These are phyloP conservation scores for Ceratocystis eucalypticola DNA, from an alignment of 2,329 filamentous ascomycete genomes.

Conservation along the genomic window DNA sequence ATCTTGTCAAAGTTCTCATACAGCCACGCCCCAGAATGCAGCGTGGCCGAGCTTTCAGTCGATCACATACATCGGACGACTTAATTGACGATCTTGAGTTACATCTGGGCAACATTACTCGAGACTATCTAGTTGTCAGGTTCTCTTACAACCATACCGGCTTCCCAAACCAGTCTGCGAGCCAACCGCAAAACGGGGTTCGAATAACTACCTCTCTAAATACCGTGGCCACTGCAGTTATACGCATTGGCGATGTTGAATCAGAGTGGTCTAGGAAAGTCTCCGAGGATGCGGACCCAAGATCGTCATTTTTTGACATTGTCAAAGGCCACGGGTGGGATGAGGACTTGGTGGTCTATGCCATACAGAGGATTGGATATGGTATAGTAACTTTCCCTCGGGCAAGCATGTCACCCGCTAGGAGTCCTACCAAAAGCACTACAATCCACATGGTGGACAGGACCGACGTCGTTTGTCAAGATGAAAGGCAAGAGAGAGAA, in stretches of 20 bases:
- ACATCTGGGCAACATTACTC: constrained; percentile 37
- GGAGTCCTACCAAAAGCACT: background rate
- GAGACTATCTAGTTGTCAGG: constrained; percentile 38
- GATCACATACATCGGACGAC: constrained; percentile 32
- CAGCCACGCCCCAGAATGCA: constrained; percentile 10
- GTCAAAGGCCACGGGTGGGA: constrained; percentile 17
- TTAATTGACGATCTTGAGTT: constrained; percentile 46
- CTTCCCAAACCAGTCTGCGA: constrained; percentile 29
- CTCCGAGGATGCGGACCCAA: constrained; percentile 27
- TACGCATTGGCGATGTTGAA: constrained; percentile 35
- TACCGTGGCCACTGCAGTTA: constrained; percentile 38
- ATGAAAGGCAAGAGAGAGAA: background rate
- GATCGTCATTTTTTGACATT: constrained; percentile 26
- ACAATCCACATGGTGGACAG: background rate
- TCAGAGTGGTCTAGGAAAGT: constrained; percentile 36
- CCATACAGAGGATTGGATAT: constrained; percentile 14
- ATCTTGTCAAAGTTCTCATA: constrained; percentile 34
- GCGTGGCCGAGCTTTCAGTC: background rate
- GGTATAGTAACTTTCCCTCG: constrained; percentile 14
- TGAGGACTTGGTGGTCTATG: constrained; percentile 4
- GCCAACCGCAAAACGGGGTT: constrained; percentile 13
- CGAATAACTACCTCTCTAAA: constrained; percentile 33
- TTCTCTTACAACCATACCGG: constrained; percentile 44
- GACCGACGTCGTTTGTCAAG: background rate
- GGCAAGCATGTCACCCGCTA: background rate